Conservation (phyloP, 73 alveolate genomes). For the Stentor coeruleus region DNA sequence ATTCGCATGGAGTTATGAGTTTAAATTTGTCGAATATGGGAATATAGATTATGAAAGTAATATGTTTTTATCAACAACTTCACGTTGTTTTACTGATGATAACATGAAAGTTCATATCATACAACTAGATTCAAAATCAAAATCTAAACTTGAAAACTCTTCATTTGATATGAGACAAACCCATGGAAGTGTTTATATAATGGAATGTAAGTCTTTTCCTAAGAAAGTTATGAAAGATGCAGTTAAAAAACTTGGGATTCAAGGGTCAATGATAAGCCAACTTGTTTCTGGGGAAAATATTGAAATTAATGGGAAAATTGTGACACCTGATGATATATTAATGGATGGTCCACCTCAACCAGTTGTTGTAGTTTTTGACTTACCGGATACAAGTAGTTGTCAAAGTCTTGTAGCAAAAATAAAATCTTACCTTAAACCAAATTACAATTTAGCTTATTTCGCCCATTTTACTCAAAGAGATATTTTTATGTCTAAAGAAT, state of each 20-base stretch:
- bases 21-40: conserved; percentile 7
- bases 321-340: conserved; percentile 11
- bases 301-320: not conserved
- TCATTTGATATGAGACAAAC: too few species aligned
- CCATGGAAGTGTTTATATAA: conserved; percentile 13
- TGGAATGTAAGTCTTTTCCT: not conserved
- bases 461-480: not conserved
- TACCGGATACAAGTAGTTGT: not conserved
- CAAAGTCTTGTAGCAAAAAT: not conserved
- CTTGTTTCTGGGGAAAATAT: not conserved
- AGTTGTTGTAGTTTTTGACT: not conserved
- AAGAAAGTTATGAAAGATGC: not conserved
- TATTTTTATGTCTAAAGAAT: not conserved
- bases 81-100: not conserved
- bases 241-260: conserved; percentile 6
- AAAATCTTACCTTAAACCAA: not conserved
- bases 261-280: not conserved
- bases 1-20: not conserved
- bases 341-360: conserved; percentile 18
- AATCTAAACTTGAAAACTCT: too few species aligned
- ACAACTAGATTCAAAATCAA: not conserved
- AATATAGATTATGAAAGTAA: not conserved
- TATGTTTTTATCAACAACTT: not conserved
- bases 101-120: not conserved
- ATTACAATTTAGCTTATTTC: not conserved